phyloP scores from a whole-genome alignment of 2,329 filamentous ascomycete genomes.

The Neofusicoccum ribis region DNA sequence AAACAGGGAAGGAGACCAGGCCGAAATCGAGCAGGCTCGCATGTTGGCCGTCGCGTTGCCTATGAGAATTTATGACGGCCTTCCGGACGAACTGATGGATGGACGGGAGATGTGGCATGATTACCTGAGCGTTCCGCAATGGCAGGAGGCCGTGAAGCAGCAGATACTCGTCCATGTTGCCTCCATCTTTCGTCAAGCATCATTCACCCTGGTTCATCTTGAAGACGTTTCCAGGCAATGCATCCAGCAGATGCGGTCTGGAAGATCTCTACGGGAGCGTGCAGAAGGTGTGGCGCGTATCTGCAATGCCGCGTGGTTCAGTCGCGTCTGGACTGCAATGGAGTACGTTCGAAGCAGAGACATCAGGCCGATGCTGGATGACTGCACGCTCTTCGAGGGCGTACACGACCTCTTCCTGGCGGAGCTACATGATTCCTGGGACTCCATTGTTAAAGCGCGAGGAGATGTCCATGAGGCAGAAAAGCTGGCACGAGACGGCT shows the following conservation, averaged over 20 bases:
- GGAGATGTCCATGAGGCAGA: neutral
- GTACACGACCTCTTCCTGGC: slow-evolving; percentile 18
- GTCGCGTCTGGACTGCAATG: slow-evolving; percentile 26
- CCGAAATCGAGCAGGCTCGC: neutral
- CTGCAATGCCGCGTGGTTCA: slow-evolving; percentile 25
- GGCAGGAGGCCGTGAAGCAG: slow-evolving; percentile 12
- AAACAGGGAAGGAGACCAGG: neutral
- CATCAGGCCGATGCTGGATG: slow-evolving; percentile 20
- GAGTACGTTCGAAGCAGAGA: slow-evolving; percentile 23
- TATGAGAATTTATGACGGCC: neutral
- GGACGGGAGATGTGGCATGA: slow-evolving; percentile 24
- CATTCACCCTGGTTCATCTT: neutral
- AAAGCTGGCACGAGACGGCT: neutral
- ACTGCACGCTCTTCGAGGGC: slow-evolving; percentile 18
- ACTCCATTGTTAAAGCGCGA: neutral
- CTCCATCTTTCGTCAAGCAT: neutral
- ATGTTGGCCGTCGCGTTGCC: neutral
- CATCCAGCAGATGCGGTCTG: neutral
- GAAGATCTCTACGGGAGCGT: neutral
- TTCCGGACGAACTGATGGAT: neutral
- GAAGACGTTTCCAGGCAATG: neutral
- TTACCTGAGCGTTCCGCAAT: slow-evolving; percentile 26
- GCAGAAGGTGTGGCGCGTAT: slow-evolving; percentile 15
- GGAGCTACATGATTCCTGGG: neutral
- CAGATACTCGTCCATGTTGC: slow-evolving; percentile 7